Evolutionary conservation across 148 eudicot species (phyloP).

Genomic region (Rhododendron simsii): DNA sequence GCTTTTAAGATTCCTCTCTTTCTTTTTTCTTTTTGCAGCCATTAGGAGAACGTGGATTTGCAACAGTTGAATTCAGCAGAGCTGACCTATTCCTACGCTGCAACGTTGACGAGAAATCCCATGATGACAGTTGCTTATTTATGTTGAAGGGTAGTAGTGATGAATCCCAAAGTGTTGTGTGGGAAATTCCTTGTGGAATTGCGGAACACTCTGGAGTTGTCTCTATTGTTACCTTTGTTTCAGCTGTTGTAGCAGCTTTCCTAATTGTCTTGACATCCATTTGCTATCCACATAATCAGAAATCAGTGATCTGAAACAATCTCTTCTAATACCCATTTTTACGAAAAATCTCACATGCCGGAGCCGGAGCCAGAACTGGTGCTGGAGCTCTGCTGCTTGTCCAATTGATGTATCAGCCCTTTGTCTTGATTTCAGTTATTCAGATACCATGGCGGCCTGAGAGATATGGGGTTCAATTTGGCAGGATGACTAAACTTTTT

Average conservation of each 20-base stretch:
- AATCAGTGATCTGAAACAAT: slow-evolving; percentile 18
- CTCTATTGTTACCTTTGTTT: slow-evolving; percentile 53
- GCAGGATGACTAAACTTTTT: no score
- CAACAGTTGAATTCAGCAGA: slow-evolving; percentile 46
- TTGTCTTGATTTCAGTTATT: no score
- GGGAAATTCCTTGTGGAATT: slow-evolving; percentile 77
- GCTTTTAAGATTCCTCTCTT: neutral
- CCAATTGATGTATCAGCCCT: neutral
- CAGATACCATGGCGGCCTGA: no score
- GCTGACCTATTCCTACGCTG: slow-evolving; percentile 59
- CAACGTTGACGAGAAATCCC: slow-evolving; percentile 21
- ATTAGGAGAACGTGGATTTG: slow-evolving; percentile 48
- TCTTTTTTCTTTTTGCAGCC: slow-evolving; percentile 37
- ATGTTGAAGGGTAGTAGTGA: slow-evolving; percentile 10
- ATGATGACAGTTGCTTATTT: slow-evolving; percentile 30
- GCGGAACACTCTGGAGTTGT: slow-evolving; percentile 55
- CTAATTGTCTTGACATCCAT: slow-evolving; percentile 50
- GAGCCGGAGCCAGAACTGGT: neutral
- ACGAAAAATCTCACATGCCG: neutral
- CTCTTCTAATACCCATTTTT: slow-evolving; percentile 7
- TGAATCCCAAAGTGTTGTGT: slow-evolving; percentile 24
- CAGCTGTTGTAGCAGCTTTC: slow-evolving; percentile 55
- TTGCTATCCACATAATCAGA: slow-evolving; percentile 22
- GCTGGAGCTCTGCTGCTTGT: neutral
- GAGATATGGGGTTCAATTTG: no score